Evolutionary conservation across 2,329 filamentous ascomycete genomes (phyloP).

Genomic region (Colletotrichum sp.): DNA sequence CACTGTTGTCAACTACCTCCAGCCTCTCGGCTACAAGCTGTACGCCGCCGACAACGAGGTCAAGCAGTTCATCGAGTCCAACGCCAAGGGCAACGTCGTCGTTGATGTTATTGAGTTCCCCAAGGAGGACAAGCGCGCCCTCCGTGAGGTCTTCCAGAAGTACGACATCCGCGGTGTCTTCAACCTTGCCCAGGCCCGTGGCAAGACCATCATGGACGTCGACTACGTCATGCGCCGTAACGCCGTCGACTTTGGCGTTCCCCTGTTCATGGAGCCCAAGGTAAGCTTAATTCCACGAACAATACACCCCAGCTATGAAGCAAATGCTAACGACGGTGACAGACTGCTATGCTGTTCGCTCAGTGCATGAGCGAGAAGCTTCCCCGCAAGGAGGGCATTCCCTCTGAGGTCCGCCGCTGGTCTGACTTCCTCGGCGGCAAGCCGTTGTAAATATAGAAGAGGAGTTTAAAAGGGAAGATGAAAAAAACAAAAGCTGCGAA

Average conservation of each 20-base stretch:
- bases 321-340: constrained; percentile 32
- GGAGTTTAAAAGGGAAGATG: neutral
- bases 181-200: constrained; percentile 86
- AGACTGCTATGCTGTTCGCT: constrained; percentile 96
- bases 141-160: constrained; percentile 95
- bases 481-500: neutral
- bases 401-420: constrained; percentile 90
- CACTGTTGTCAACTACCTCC: constrained; percentile 83
- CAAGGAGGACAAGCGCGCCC: constrained; percentile 91
- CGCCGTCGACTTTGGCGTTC: constrained; percentile 97
- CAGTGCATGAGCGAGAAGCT: constrained; percentile 98
- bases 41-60: constrained; percentile 83
- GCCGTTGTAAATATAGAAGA: constrained; percentile 63
- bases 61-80: constrained; percentile 81
- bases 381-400: constrained; percentile 85
- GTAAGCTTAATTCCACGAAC: constrained; percentile 49
- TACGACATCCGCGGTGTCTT: constrained; percentile 96
- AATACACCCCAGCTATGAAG: neutral
- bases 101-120: constrained; percentile 97
- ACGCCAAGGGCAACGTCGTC: constrained; percentile 67
- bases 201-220: constrained; percentile 84
- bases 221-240: constrained; percentile 99
- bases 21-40: constrained; percentile 92
- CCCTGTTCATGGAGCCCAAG: constrained; percentile 98
- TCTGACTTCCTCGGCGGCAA: constrained; percentile 92